Percentiles rank a stretch among this genome's conserved stretches.
Conservation (phyloP, 352 stramenopile genomes). For the Phytophthora hibernalis region DNA sequence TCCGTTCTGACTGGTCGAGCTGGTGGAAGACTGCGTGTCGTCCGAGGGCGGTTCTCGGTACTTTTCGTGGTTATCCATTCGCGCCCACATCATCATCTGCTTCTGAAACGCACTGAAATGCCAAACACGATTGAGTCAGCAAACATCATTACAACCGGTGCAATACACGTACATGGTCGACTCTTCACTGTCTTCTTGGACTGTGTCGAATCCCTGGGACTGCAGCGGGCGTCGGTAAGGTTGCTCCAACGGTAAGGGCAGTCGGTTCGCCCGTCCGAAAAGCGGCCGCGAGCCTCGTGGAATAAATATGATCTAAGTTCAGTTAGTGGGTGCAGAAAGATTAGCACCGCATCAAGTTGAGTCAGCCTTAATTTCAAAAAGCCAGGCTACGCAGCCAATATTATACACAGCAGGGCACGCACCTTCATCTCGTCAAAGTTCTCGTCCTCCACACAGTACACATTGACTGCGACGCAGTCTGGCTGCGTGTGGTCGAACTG, state of each 20-base stretch:
- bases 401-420: slow-evolving; percentile 2
- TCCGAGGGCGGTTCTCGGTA: slow-evolving; percentile 50
- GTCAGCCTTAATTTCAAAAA: slow-evolving; percentile 22
- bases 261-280: slow-evolving; percentile 59
- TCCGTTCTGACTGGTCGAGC: slow-evolving; percentile 57
- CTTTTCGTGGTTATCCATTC: slow-evolving; percentile 65
- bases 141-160: background rate
- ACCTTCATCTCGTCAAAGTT: slow-evolving; percentile 88
- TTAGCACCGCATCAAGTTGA: slow-evolving; percentile 31
- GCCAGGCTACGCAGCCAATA: slow-evolving; percentile 1
- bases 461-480: slow-evolving; percentile 76
- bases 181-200: slow-evolving; percentile 57
- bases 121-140: slow-evolving; percentile 19
- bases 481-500: slow-evolving; percentile 80
- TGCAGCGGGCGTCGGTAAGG: slow-evolving; percentile 50
- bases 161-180: slow-evolving; percentile 56
- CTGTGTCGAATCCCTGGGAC: slow-evolving; percentile 43
- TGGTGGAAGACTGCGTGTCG: slow-evolving; percentile 68
- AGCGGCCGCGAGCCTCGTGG: slow-evolving; percentile 73
- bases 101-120: slow-evolving; percentile 67
- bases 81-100: slow-evolving; percentile 81
- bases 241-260: slow-evolving; percentile 50
- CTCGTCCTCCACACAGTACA: slow-evolving; percentile 84
- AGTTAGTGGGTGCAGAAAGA: slow-evolving; percentile 23
- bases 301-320: slow-evolving; percentile 81